A percentile compares a stretch with the other conserved stretches of the same genome.
Evolutionary conservation across 2,329 filamentous ascomycete species (phyloP).

Genomic region (Pseudophaeomoniella oleicola): DNA sequence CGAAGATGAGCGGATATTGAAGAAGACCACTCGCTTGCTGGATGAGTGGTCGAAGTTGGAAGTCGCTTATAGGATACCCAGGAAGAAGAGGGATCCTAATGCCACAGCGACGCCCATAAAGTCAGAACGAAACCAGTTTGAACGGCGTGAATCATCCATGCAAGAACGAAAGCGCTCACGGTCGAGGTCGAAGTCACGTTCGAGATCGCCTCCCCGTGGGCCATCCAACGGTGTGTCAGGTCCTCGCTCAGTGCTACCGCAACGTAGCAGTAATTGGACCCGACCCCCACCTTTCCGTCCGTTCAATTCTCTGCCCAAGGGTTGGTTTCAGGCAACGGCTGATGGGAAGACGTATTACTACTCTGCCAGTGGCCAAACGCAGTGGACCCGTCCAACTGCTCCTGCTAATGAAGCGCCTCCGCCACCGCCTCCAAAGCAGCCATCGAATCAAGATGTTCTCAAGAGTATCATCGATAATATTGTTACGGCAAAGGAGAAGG

Average conservation of each 20-base stretch:
- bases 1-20: slow-evolving; percentile 60
- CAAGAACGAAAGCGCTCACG: slow-evolving; percentile 34
- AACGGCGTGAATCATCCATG: slow-evolving; percentile 37
- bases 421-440: slow-evolving; percentile 53
- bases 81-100: slow-evolving; percentile 69
- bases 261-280: slow-evolving; percentile 45
- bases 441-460: slow-evolving; percentile 58
- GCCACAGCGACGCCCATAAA: slow-evolving; percentile 37
- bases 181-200: slow-evolving; percentile 34
- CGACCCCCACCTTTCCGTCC: slow-evolving; percentile 41
- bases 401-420: slow-evolving; percentile 50
- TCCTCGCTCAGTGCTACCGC: slow-evolving; percentile 33
- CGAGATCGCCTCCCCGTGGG: slow-evolving; percentile 29
- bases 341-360: slow-evolving; percentile 76
- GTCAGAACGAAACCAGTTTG: slow-evolving; percentile 51
- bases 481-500: slow-evolving; percentile 49
- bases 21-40: slow-evolving; percentile 56
- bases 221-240: slow-evolving; percentile 14
- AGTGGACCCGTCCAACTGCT: slow-evolving; percentile 64
- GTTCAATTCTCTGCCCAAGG: slow-evolving; percentile 53
- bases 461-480: slow-evolving; percentile 60
- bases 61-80: slow-evolving; percentile 80
- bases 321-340: slow-evolving; percentile 71
- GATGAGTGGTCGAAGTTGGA: slow-evolving; percentile 82
- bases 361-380: slow-evolving; percentile 59